phyloP scores from a whole-genome alignment of 2,329 filamentous ascomycete species.

The Rasamsonia emersonii region DNA sequence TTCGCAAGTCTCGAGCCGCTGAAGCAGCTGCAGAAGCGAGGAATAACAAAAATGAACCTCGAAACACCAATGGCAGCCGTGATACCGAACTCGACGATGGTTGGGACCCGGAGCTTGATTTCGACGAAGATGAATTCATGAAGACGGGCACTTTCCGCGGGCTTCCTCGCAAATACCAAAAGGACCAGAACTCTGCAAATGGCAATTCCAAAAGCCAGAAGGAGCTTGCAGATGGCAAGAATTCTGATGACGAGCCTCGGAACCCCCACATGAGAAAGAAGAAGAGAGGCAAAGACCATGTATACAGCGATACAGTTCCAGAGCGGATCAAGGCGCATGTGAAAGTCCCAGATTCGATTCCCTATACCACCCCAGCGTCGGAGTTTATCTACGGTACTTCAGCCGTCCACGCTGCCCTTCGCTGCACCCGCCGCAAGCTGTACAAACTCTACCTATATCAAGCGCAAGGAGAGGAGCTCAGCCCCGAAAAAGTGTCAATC shows the following conservation, averaged over 20 bases:
- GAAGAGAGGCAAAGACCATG: constrained; percentile 6
- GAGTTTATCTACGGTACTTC: constrained; percentile 85
- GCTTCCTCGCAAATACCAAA: constrained; percentile 13
- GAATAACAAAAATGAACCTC: constrained; percentile 3
- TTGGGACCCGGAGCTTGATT: constrained; percentile 4
- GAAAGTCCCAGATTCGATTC: constrained; percentile 40
- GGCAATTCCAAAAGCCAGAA: not conserved
- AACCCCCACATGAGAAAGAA: constrained; percentile 3
- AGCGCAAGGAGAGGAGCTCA: constrained; percentile 44
- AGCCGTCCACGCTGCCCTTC: constrained; percentile 71
- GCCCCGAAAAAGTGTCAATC: constrained; percentile 30
- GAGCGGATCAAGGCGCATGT: constrained; percentile 26
- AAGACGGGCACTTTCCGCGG: constrained; percentile 21
- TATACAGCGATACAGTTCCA: constrained; percentile 17
- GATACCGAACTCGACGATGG: not conserved
- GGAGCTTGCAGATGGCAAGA: constrained; percentile 1
- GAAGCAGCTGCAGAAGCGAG: constrained; percentile 13
- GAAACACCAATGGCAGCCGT: not conserved
- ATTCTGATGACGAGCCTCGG: not conserved
- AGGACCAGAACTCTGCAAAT: not conserved
- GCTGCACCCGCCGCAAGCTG: constrained; percentile 58
- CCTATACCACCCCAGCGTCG: constrained; percentile 76
- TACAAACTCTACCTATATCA: constrained; percentile 77
- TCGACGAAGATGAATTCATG: constrained; percentile 25
- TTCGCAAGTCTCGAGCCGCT: constrained; percentile 40